phyloP scores from a whole-genome alignment of 1,284 basidiomycete genomes.

The Tilletiaria anomala region DNA sequence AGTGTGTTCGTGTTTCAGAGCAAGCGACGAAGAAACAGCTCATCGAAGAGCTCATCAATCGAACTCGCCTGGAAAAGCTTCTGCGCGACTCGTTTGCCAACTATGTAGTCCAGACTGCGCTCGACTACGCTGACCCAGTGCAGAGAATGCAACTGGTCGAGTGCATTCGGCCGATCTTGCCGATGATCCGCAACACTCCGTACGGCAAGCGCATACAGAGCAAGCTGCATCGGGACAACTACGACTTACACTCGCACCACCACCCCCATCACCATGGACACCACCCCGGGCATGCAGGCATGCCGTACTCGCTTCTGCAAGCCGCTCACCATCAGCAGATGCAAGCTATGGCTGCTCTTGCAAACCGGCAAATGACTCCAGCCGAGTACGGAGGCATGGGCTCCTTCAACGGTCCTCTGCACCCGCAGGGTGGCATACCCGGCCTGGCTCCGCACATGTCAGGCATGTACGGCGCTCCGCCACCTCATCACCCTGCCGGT shows the following conservation, averaged over 20 bases:
- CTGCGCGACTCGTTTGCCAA: constrained; percentile 52
- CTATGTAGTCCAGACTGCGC: constrained; percentile 37
- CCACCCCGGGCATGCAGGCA: constrained; percentile 4
- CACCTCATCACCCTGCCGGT: no score
- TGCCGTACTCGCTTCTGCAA: constrained; percentile 23
- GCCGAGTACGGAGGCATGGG: constrained; percentile 1
- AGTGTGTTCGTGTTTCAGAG: constrained; percentile 96
- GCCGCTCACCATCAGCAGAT: constrained; percentile 24
- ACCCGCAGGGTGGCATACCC: no score
- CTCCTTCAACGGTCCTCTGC: background rate
- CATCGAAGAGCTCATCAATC: constrained; percentile 88
- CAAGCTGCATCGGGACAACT: constrained; percentile 36
- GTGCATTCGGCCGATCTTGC: constrained; percentile 37
- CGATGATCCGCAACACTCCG: constrained; percentile 38
- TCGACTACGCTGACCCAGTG: constrained; percentile 37
- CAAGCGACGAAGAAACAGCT: constrained; percentile 82
- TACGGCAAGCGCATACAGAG: constrained; percentile 39
- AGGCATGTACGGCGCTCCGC: no score
- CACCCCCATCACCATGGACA: constrained; percentile 3
- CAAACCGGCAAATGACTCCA: constrained; percentile 5
- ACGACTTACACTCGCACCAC: constrained; percentile 11
- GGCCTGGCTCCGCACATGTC: no score
- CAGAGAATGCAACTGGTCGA: constrained; percentile 36
- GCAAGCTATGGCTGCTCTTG: constrained; percentile 18
- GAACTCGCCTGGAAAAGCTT: constrained; percentile 84